Evolutionary conservation across 1,139 yeast species (phyloP).

Genomic region (Yamadazyma mexicana): DNA sequence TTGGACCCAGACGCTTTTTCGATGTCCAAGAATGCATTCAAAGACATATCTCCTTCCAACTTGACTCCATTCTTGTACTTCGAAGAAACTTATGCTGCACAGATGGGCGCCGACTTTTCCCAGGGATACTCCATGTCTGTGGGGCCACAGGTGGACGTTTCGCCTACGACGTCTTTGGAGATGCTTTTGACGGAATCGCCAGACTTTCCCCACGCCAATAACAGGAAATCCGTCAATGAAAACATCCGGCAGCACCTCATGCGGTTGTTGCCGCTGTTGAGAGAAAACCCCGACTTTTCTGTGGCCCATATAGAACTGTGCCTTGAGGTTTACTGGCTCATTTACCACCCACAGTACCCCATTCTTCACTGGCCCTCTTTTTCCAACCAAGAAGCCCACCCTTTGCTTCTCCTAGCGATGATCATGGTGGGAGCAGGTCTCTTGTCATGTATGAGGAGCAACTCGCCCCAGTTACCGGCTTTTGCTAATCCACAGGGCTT

Average conservation of each 20-base stretch:
- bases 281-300: slow-evolving; percentile 28
- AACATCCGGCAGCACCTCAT: slow-evolving; percentile 28
- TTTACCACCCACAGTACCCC: slow-evolving; percentile 61
- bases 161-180: slow-evolving; percentile 29
- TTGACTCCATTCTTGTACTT: slow-evolving; percentile 32
- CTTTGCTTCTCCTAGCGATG: slow-evolving; percentile 54
- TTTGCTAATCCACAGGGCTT: slow-evolving; percentile 19
- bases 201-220: slow-evolving; percentile 29
- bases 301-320: slow-evolving; percentile 24
- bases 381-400: slow-evolving; percentile 49
- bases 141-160: slow-evolving; percentile 16
- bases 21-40: too few relatives aligned
- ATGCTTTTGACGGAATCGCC: slow-evolving; percentile 31
- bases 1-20: too few relatives aligned
- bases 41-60: slow-evolving; percentile 24
- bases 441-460: slow-evolving; percentile 19
- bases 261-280: slow-evolving; percentile 32
- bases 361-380: slow-evolving; percentile 63
- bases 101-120: too few relatives aligned
- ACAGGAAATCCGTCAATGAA: slow-evolving; percentile 25
- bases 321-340: slow-evolving; percentile 48
- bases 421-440: slow-evolving; percentile 56
- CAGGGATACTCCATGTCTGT: slow-evolving; percentile 2
- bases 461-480: slow-evolving; percentile 10
- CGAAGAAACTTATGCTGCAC: slow-evolving; percentile 25